Evolutionary conservation across 73 alveolate genomes (phyloP), one percentile per base, ranked within the genome.

Genomic region (Symbiodinium natans): DNA sequence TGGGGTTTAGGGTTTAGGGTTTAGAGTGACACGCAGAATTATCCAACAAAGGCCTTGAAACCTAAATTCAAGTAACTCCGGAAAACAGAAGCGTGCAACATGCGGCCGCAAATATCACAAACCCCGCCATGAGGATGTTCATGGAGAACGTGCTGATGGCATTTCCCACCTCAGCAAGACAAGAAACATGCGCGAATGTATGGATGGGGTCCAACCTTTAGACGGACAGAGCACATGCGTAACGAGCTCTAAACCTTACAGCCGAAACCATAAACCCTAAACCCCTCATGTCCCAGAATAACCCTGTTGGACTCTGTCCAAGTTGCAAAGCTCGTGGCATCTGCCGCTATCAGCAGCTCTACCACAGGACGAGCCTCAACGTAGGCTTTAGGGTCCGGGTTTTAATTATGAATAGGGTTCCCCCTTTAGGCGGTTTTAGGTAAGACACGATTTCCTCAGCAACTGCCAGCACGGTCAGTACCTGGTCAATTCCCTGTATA

Each of bases 61-160:
- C n/a, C n/a, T n/a, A n/a, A n/a, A n/a, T n/a, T n/a, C n/a, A n/a
- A n/a, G n/a, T n/a, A n/a, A n/a, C n/a, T n/a, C n/a, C n/a, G n/a
- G n/a, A n/a, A n/a, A n/a, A n/a, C n/a, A n/a, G n/a, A n/a, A n/a
- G n/a, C n/a, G n/a, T n/a, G n/a, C n/a, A n/a, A n/a, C n/a, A n/a
- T n/a, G n/a, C n/a, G n/a, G n/a, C n/a, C n/a, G n/a, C n/a, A n/a
- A n/a, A n/a, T n/a, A n/a, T n/a, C n/a, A n/a, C n/a, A n/a, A n/a
- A 27, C 68, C 68, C 68, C n/a, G 34, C 90, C 92, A 83, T 83
- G 74, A 83, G 74, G 29, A 83, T 40, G 33, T 83, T 83, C 92
- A 83, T 83, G 92, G 92, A 83, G 41, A 83, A 83, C 34, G 92
- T 83, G 92, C 92, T 83, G 92, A 83, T 83, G 42, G 92, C 92